Evolutionary conservation across 164 flowering plant species (phyloP), one percentile per base, ranked within the genome.

Genomic region (Berberis vulgaris): DNA sequence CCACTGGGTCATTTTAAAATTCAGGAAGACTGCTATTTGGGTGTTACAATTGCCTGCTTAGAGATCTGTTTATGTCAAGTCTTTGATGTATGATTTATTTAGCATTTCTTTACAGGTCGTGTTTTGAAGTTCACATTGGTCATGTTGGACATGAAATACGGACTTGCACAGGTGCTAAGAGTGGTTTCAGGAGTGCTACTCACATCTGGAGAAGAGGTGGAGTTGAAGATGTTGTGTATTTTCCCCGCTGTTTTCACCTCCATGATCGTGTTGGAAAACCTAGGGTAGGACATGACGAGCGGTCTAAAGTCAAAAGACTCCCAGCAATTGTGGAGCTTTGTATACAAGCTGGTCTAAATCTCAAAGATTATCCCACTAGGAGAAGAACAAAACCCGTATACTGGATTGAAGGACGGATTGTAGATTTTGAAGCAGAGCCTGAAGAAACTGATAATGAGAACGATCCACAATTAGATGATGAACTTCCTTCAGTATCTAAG

Each of bases 241-340:
- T 85, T 60, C 96, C 93, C 4, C 67, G 75, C 41, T 84, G 88
- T 64, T 90, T 73, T 73, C 97, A 90, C 78, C 87, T 93, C 49
- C 73, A 73, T 64, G 98, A 93, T 60, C 81, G 98, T 49, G 89
- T 81, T 67, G 87, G 83, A 12, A 82, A 79, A 69, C 88, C 97
- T 5, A 81, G 97, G 69, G 80, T 93, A 61, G 74, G 69, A 8
- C 97, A 93, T 68, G 77, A 85, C 52, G 97, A 93, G 68, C 82
- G 78, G 69, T 69, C 57, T 13, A 64, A 45, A 54, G 76, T 84
- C 41, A 67, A 64, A 1, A 73, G 78, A 42, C 76, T 93, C 54
- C 91, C 94, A 52, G 97, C 97, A 6, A 66, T 93, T 66, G 67
- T 93, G 9, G 98, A 93, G 78, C 88, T 90, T 7, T 90, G 98